phyloP scores from a whole-genome alignment of 306 rosid species.

The Spatholobus suberectus region DNA sequence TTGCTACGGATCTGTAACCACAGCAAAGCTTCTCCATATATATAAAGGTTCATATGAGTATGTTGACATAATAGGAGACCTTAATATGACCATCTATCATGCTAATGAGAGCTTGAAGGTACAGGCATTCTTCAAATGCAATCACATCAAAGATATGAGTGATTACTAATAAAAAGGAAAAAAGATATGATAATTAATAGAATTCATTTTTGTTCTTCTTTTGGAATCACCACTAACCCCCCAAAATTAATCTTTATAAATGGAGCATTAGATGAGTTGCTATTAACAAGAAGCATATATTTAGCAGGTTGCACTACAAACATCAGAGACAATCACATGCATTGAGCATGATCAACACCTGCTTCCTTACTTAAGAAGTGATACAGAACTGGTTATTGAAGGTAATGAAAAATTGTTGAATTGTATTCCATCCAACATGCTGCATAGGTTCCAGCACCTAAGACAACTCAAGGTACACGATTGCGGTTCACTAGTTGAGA shows the following conservation, averaged over 20 bases:
- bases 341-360: not conserved
- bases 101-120: not conserved
- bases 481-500: slow-evolving; percentile 36
- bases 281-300: not conserved
- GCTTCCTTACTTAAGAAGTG: not conserved
- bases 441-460: slow-evolving; percentile 21
- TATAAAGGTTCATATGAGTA: slow-evolving; percentile 7
- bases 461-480: slow-evolving; percentile 38
- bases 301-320: not conserved
- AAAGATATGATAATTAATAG: not conserved
- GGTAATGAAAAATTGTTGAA: not conserved
- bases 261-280: not conserved
- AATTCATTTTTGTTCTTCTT: not conserved
- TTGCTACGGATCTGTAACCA: not conserved
- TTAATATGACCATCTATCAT: not conserved
- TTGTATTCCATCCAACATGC: slow-evolving; percentile 4
- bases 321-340: not conserved
- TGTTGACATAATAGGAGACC: not conserved
- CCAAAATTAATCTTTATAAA: not conserved
- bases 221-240: not conserved
- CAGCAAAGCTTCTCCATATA: not conserved
- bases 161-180: not conserved
- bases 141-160: not conserved
- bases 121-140: not conserved
- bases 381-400: not conserved